Conservation (phyloP, 2,329 filamentous ascomycete species). For the Trichoderma arundinaceum region DNA sequence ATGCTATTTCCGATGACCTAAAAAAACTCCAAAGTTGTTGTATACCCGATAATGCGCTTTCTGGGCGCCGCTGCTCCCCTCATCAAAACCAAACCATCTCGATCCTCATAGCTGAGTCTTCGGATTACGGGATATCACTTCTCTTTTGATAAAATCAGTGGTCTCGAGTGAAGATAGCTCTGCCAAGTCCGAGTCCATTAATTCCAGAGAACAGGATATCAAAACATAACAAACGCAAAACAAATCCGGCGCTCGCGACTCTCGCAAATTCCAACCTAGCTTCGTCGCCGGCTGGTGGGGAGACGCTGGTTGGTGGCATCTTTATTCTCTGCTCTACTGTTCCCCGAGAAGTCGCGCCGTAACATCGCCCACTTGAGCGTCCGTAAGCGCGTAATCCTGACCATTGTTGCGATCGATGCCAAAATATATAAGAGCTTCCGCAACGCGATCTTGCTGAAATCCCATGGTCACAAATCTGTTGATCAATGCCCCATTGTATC, state of each 20-base stretch:
- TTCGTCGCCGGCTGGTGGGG: background rate
- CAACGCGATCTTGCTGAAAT: slow-evolving; percentile 85
- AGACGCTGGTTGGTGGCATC: too few relatives aligned
- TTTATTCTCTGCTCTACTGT: slow-evolving; percentile 48
- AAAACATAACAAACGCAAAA: background rate
- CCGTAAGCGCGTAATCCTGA: slow-evolving; percentile 83
- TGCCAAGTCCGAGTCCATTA: background rate
- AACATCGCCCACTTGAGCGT: slow-evolving; percentile 88
- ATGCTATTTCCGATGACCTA: slow-evolving; percentile 14
- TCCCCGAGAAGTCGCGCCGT: slow-evolving; percentile 85
- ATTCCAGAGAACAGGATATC: background rate
- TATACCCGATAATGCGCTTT: slow-evolving; percentile 8
- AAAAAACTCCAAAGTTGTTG: slow-evolving; percentile 9
- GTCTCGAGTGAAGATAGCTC: background rate
- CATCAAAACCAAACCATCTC: background rate
- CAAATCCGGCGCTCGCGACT: background rate
- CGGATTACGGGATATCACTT: background rate
- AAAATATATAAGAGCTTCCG: slow-evolving; percentile 80
- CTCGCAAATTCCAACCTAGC: background rate
- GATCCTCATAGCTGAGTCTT: background rate
- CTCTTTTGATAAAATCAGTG: background rate
- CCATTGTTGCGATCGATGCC: slow-evolving; percentile 81
- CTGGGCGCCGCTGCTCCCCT: background rate
- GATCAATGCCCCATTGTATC: slow-evolving; percentile 84
- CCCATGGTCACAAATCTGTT: slow-evolving; percentile 89